Evolutionary conservation across 169 alveolate species (phyloP).

Genomic region (Eimeria sp.): DNA sequence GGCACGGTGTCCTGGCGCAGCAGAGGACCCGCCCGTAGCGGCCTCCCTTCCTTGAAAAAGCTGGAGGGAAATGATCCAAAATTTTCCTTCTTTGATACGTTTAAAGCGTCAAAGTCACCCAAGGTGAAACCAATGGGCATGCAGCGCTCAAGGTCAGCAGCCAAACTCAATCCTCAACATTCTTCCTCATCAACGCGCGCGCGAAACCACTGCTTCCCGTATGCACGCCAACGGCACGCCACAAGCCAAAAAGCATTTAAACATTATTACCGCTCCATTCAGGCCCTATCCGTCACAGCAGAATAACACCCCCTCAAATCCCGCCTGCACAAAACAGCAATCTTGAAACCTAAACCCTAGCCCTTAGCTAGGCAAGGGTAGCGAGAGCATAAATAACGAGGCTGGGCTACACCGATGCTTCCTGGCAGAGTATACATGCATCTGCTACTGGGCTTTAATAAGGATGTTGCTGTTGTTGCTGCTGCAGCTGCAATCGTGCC

Average conservation of each 20-base stretch:
- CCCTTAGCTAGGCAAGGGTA: neutral
- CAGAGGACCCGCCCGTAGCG: neutral
- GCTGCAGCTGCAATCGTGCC: neutral
- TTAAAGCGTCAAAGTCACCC: neutral
- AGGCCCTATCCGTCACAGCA: neutral
- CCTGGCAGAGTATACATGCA: neutral
- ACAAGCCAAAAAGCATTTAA: neutral
- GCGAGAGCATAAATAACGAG: neutral
- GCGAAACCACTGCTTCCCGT: neutral
- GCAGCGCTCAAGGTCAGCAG: neutral
- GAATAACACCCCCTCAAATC: neutral
- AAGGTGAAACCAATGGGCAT: neutral
- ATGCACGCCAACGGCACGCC: neutral
- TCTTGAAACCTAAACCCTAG: neutral
- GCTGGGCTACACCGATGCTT: neutral
- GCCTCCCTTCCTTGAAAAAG: neutral
- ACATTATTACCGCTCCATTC: neutral
- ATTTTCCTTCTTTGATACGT: neutral
- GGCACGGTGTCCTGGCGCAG: slow-evolving; percentile 29
- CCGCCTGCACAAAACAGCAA: neutral
- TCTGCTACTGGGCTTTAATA: neutral
- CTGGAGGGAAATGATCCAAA: neutral
- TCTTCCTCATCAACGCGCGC: neutral
- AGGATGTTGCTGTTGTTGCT: neutral
- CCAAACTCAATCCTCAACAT: neutral